phyloP scores from a whole-genome alignment of 306 rosid species.

The Quercus variabilis region DNA sequence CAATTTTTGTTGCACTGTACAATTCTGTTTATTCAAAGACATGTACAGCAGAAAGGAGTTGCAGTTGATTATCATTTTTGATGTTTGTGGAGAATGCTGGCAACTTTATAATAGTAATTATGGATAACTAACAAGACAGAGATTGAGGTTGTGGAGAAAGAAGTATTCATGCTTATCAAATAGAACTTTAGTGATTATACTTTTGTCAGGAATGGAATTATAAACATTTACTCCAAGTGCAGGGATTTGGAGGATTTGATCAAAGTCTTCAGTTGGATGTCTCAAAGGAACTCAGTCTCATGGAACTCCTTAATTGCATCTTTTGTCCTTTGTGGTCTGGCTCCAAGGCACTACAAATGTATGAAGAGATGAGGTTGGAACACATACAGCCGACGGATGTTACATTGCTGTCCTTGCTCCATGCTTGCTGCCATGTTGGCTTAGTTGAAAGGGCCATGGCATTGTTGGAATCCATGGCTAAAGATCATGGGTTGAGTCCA shows the following conservation, averaged over 20 bases:
- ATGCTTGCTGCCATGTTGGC: constrained; percentile 89
- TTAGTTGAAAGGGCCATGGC: constrained; percentile 75
- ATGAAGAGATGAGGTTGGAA: constrained; percentile 57
- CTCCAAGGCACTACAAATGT: constrained; percentile 56
- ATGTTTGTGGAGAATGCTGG: too few relatives aligned
- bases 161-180: constrained; percentile 57
- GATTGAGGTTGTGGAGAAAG: constrained; percentile 67
- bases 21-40: too few relatives aligned
- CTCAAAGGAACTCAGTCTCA: constrained; percentile 54
- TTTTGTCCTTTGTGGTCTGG: constrained; percentile 78
- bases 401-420: constrained; percentile 80
- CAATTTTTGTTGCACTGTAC: too few relatives aligned
- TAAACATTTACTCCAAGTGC: constrained; percentile 91
- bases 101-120: constrained; percentile 41
- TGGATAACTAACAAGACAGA: constrained; percentile 31
- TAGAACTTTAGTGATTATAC: constrained; percentile 55
- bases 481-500: constrained; percentile 58
- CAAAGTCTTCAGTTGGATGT: constrained; percentile 51
- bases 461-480: constrained; percentile 63
- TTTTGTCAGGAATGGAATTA: constrained; percentile 75
- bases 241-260: constrained; percentile 64
- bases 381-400: constrained; percentile 53
- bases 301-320: constrained; percentile 93
- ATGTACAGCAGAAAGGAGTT: too few relatives aligned
- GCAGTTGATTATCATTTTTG: too few relatives aligned